A percentile compares a stretch with the other conserved stretches of the same genome.
These are phyloP conservation scores for Pestalotiopsis sp. DNA, from an alignment of 2,329 filamentous ascomycete genomes.

Conservation along the genomic window DNA sequence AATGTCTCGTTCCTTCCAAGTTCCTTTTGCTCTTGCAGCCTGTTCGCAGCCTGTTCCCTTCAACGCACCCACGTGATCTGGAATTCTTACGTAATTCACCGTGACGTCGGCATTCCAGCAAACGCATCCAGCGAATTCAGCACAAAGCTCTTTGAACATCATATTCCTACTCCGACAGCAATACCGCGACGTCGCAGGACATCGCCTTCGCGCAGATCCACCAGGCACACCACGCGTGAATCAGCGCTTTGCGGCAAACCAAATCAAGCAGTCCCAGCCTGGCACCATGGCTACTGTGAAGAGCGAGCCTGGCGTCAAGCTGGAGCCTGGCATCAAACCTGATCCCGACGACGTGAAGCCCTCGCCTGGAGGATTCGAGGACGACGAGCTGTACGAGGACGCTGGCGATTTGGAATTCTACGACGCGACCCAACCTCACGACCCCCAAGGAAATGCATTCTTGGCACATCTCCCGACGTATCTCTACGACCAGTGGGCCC, in stretches of 20 bases:
- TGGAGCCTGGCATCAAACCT: conserved; percentile 26
- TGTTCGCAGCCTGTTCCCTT: background rate
- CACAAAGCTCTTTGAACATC: conserved; percentile 5
- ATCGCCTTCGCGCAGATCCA: background rate
- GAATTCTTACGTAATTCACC: conserved; percentile 2
- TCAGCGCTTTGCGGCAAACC: background rate
- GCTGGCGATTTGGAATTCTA: conserved; percentile 62
- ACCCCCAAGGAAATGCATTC: conserved; percentile 57
- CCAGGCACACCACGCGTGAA: background rate
- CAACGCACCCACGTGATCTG: background rate
- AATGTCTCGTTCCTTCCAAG: background rate
- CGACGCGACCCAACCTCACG: conserved; percentile 42
- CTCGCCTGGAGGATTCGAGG: conserved; percentile 49
- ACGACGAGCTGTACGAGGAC: conserved; percentile 70
- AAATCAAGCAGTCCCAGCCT: background rate
- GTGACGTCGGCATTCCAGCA: conserved; percentile 7
- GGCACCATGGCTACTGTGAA: conserved; percentile 25
- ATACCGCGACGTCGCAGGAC: background rate
- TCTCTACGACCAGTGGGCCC: conserved; percentile 78
- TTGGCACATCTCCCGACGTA: conserved; percentile 78
- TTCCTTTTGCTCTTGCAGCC: background rate
- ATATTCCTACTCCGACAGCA: background rate
- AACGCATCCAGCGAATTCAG: background rate
- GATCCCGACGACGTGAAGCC: conserved; percentile 38
- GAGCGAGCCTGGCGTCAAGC: conserved; percentile 9